Conservation (phyloP, 352 stramenopile genomes). For the Paralagenidium karlingii region DNA sequence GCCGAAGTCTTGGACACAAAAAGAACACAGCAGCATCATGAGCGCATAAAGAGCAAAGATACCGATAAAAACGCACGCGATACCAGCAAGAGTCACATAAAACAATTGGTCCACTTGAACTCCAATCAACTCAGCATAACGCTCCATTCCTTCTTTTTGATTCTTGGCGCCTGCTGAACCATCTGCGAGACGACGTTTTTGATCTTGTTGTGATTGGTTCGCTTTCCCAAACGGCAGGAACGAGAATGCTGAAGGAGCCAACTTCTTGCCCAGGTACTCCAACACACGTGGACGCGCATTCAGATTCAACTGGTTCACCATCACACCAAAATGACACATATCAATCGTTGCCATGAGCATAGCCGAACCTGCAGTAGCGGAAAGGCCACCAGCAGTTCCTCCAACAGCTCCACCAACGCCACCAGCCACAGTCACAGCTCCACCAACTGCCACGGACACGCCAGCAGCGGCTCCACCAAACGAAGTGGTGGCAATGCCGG, state of each 20-base stretch:
- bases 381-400: conserved; percentile 30
- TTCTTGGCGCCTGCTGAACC: conserved; percentile 9
- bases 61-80: conserved; percentile 1
- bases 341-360: conserved; percentile 60
- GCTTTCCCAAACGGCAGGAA: conserved; percentile 60
- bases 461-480: conserved; percentile 45
- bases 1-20: conserved; percentile 16
- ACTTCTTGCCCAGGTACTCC: conserved; percentile 64
- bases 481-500: conserved; percentile 28
- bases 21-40: neutral
- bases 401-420: conserved; percentile 23
- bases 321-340: conserved; percentile 70
- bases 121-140: conserved; percentile 59
- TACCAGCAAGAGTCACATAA: conserved; percentile 59
- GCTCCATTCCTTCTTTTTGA: conserved; percentile 62
- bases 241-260: conserved; percentile 40
- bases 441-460: conserved; percentile 40
- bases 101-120: conserved; percentile 71
- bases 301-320: conserved; percentile 79
- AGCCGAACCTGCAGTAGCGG: conserved; percentile 41
- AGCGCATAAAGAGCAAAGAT: conserved; percentile 23
- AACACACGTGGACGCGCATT: conserved; percentile 56
- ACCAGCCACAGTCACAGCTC: conserved; percentile 50
- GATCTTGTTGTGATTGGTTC: conserved; percentile 1
- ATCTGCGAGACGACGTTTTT: conserved; percentile 14